Percentiles rank a stretch among this genome's conserved stretches.
Evolutionary conservation across 805 yeast species (phyloP).

Genomic region (Isabelozyma heimii): DNA sequence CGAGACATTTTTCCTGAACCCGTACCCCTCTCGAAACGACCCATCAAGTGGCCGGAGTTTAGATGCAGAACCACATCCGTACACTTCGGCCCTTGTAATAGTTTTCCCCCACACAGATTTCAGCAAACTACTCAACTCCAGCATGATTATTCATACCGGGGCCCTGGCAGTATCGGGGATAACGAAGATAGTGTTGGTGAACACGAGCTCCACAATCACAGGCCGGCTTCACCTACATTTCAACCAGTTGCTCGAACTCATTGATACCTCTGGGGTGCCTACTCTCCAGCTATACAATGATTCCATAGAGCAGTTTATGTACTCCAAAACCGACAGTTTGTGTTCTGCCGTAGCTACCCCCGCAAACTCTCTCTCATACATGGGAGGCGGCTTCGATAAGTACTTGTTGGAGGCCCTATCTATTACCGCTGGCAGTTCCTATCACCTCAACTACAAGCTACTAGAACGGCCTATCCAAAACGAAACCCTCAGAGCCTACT

Average conservation of each 20-base stretch:
- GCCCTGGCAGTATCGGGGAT: neutral
- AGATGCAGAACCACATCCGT: neutral
- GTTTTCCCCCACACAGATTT: neutral
- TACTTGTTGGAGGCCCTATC: constrained; percentile 13
- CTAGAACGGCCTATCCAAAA: constrained; percentile 15
- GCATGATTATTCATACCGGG: neutral
- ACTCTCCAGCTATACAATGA: neutral
- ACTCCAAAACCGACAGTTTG: neutral
- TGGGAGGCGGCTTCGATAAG: constrained; percentile 29
- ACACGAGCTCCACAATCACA: neutral
- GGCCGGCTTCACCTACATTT: neutral
- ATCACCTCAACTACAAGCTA: constrained; percentile 4
- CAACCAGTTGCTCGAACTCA: neutral
- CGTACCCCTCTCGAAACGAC: neutral
- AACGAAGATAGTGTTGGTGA: neutral
- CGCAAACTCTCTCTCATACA: constrained; percentile 20
- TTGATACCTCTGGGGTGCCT: neutral
- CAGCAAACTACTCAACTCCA: neutral
- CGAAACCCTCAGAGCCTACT: constrained; percentile 7
- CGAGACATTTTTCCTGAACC: neutral
- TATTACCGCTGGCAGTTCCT: constrained; percentile 2
- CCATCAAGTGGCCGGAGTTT: neutral
- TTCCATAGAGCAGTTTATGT: neutral
- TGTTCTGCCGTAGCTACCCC: constrained; percentile 18
- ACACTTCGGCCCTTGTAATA: neutral